Base-by-base conservation (phyloP, 768 basidiomycete genomes). In the Kwoniella heveanensis region DNA sequence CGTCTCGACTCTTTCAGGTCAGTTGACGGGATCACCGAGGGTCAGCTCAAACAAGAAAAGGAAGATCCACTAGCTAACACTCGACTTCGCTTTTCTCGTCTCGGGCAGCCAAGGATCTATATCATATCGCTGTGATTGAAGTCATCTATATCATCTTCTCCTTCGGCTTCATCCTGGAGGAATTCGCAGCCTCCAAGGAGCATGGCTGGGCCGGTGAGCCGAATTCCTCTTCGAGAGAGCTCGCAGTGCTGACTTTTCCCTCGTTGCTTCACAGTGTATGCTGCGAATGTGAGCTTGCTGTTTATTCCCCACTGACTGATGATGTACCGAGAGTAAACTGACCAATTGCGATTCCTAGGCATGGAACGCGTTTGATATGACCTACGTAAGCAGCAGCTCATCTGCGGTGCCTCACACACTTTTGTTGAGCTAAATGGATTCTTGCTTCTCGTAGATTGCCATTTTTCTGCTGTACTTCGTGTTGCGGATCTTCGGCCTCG, bases 121-220 rank as follows among this genome's bases (percentile, higher is more conserved):
- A 83, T 0, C 70, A 78, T 10, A 65, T 88, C 53, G 86, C 85
- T 26, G 68, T 79, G 7, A 88, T 87, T 82, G 93, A 96, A 74
- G 74, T 83, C 21, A 80, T 86, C 10, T 94, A 94, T 74, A 84
- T 91, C 53, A 69, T 92, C 13, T 88, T 91, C 68, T 88, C 87
- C 0, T 80, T 83, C 4, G 91, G 91, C 1, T 92, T 95, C 69
- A 82, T 88, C 3, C 78, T 96, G 39, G 90, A 90, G 64, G 92
- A 95, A 79, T 93, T 94, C 76, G 91, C 92, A 0, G 86, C 90
- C 4, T 86, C 88, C 0, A 90, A 86, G 54, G 91, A 93, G 77
- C 87, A 93, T 72, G 91, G 92, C 25, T 92, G 90, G 90, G 84
- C 85, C 49, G 87, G 91, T 91, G 72, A 81, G 90, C 58, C 37